A percentile compares a stretch with the other conserved stretches of the same genome.
phyloP scores from a whole-genome alignment of 306 rosid species.

The Ammopiptanthus mongolicus region DNA sequence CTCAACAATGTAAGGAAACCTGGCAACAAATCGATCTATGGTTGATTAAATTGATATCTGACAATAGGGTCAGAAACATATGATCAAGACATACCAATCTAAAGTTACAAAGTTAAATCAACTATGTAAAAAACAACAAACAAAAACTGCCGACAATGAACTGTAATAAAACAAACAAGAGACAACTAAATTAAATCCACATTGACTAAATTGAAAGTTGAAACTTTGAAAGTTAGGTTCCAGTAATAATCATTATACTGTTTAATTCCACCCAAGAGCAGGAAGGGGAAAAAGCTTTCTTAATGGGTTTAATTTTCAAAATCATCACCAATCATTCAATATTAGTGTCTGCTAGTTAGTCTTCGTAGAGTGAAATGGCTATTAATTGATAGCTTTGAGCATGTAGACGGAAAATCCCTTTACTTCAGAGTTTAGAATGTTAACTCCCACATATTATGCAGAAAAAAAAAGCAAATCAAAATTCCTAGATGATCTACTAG shows the following conservation, averaged over 20 bases:
- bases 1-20: background rate
- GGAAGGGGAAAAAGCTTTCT: background rate
- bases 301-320: background rate
- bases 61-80: background rate
- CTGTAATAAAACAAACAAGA: background rate
- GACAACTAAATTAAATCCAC: background rate
- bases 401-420: background rate
- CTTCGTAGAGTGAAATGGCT: background rate
- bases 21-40: background rate
- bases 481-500: background rate
- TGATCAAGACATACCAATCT: background rate
- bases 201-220: background rate
- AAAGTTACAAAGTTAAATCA: background rate
- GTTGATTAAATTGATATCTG: background rate
- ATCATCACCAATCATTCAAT: background rate
- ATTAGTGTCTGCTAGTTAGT: background rate
- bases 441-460: background rate
- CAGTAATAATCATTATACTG: background rate
- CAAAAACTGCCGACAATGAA: background rate
- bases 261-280: background rate
- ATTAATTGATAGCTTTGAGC: background rate
- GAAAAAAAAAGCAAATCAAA: background rate
- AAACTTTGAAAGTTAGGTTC: background rate
- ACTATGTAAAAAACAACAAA: background rate
- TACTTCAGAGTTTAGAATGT: background rate